Evolutionary conservation across 2,329 filamentous ascomycete species (phyloP), one percentile per base, ranked within the genome.

Genomic region (Ophiocordyceps camponoti-rufipedis): DNA sequence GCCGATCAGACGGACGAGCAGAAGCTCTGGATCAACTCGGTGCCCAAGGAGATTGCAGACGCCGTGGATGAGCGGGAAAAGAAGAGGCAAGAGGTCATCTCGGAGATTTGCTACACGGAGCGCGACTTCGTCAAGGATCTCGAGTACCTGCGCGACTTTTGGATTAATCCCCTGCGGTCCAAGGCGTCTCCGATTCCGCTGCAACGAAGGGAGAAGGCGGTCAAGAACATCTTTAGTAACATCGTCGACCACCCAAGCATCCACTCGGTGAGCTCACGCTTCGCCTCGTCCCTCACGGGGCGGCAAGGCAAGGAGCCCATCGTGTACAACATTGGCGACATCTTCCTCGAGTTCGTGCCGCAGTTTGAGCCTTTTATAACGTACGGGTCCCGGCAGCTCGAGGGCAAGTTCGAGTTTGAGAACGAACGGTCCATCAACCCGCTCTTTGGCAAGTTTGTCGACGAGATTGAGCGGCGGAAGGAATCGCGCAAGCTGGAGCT

Each of bases 11-110:
- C 82, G 31, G 87, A 95, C 57, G 88, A 96, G 61, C 91, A 96
- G 67, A 96, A 96, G 63, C 74, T 98, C 35, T 98, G 91, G 91
- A 98, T 98, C 63, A 96, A 96, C 61, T 94, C 88, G 13, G 91
- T 98, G 33, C 85, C 88, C 1, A 91, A 94, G 61, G 91, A 96
- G 60, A 71, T 98, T 47, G 87, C 88, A 1, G 88, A 96, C 54
- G 85, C 81, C 57, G 81, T 95, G 29, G 80, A 79, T 44, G 91
- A 98, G 53, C 78, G 76, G 52, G 91, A 98, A 62, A 93, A 94
- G 78, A 96, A 96, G 68, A 78, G 91, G 41, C 91, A 98, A 60
- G 91, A 98, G 59, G 85, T 98, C 54, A 95, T 98, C 48, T 95
- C 89, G 6, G 91, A 98, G 61, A 80, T 96, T 50, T 95, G 93